Conservation (phyloP, 2,329 filamentous ascomycete genomes). For the Cyclaneusma minus region DNA sequence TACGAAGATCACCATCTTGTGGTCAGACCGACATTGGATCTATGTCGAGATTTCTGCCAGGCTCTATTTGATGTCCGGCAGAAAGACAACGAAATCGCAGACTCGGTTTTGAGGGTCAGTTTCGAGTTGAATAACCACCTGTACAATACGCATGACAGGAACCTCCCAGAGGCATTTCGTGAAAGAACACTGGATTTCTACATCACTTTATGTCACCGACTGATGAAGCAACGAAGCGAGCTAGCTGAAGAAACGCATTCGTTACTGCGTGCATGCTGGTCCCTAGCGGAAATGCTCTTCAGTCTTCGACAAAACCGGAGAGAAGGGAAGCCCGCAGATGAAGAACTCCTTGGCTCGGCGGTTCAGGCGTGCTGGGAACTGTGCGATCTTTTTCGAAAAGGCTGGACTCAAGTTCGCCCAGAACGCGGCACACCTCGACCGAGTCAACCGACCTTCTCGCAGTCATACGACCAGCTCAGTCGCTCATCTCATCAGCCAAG, state of each 20-base stretch:
- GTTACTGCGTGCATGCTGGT: constrained; percentile 75
- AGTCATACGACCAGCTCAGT: constrained; percentile 32
- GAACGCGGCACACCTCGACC: constrained; percentile 76
- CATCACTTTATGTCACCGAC: constrained; percentile 76
- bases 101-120: constrained; percentile 80
- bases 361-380: constrained; percentile 92
- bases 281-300: constrained; percentile 83
- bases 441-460: constrained; percentile 61
- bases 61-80: constrained; percentile 75
- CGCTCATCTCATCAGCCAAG: constrained; percentile 18
- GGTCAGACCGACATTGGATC: constrained; percentile 61
- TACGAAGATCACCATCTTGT: constrained; percentile 55
- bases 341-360: constrained; percentile 73
- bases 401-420: constrained; percentile 78
- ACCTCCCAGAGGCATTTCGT: constrained; percentile 70
- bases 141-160: constrained; percentile 80
- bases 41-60: constrained; percentile 87
- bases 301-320: constrained; percentile 70
- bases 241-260: constrained; percentile 71
- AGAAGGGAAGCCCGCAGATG: constrained; percentile 58
- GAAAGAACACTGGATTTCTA: constrained; percentile 91
- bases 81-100: constrained; percentile 60
- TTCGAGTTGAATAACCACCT: constrained; percentile 94
- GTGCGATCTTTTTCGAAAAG: constrained; percentile 82
- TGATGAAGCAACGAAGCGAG: constrained; percentile 87